Percentiles rank a stretch among this genome's conserved stretches.
phyloP scores from a whole-genome alignment of 1,139 yeast species.

The Nakaseomyces uthaithaninus region DNA sequence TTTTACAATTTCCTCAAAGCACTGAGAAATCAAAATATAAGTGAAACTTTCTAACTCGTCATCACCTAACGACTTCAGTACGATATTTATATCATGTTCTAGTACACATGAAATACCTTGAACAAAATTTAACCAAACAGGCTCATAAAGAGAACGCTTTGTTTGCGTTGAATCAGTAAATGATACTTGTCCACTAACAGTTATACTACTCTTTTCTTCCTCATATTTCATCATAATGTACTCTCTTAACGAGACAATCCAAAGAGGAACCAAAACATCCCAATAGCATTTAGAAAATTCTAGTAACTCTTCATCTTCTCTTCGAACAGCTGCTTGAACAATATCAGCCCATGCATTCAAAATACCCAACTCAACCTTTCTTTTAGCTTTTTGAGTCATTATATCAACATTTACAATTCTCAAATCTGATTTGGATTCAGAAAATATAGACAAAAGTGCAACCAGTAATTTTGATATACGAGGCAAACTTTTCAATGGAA shows the following conservation, averaged over 20 bases:
- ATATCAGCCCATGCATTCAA: constrained; percentile 87
- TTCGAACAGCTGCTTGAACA: constrained; percentile 41
- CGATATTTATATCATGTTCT: constrained; percentile 42
- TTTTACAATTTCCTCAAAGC: constrained; percentile 63
- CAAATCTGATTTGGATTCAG: constrained; percentile 21
- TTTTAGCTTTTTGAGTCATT: constrained; percentile 43
- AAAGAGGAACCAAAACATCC: constrained; percentile 56
- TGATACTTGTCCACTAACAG: not conserved
- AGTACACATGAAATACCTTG: constrained; percentile 67
- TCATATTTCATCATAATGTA: constrained; percentile 59
- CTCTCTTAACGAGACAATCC: constrained; percentile 73
- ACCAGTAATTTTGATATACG: constrained; percentile 65
- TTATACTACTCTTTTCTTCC: constrained; percentile 2
- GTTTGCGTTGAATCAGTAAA: constrained; percentile 3
- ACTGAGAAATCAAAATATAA: constrained; percentile 75
- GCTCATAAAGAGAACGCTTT: constrained; percentile 40
- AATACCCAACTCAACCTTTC: constrained; percentile 59
- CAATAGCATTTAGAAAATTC: constrained; percentile 52
- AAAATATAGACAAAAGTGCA: constrained; percentile 53
- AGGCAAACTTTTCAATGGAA: constrained; percentile 41
- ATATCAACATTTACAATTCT: constrained; percentile 37
- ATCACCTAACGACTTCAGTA: constrained; percentile 35
- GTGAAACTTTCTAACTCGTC: constrained; percentile 64
- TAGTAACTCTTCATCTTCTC: constrained; percentile 34
- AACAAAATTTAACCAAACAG: constrained; percentile 72